phyloP scores from a whole-genome alignment of 495 filamentous ascomycete species.

The Paragyromitra xinjiangensis region DNA sequence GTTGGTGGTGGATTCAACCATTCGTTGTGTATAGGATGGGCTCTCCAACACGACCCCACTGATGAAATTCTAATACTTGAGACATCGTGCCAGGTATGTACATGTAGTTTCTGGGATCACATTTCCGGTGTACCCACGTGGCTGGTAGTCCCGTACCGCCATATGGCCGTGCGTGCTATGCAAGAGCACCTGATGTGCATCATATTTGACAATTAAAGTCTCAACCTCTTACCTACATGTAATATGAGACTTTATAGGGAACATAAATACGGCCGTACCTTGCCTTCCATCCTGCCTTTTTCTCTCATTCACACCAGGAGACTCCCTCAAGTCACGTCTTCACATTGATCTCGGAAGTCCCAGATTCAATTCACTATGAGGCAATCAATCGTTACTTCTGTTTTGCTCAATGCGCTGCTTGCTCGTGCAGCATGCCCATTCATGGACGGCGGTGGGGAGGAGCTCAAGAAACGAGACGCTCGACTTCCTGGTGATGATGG shows the following conservation, averaged over 20 bases:
- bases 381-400: slow-evolving; percentile 35
- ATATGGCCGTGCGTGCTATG: slow-evolving; percentile 6
- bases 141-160: background rate
- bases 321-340: slow-evolving; percentile 6
- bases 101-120: background rate
- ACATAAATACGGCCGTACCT: slow-evolving; percentile 43
- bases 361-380: slow-evolving; percentile 37
- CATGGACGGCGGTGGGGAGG: slow-evolving; percentile 52
- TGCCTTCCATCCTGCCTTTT: background rate
- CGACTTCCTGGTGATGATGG: slow-evolving; percentile 54
- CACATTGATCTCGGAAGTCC: slow-evolving; percentile 13
- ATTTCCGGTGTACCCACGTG: background rate
- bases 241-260: background rate
- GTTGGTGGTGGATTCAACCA: background rate
- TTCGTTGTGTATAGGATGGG: background rate
- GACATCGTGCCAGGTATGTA: slow-evolving; percentile 5
- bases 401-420: slow-evolving; percentile 52
- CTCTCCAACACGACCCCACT: background rate
- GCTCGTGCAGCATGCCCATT: slow-evolving; percentile 54
- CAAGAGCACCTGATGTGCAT: background rate
- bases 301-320: slow-evolving; percentile 13
- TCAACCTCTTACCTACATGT: background rate
- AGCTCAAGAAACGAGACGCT: slow-evolving; percentile 29
- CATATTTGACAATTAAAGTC: slow-evolving; percentile 12
- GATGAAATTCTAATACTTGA: background rate